Base-by-base conservation (phyloP, 2,329 filamentous ascomycete genomes). In the Tolypocladium tundrense region DNA sequence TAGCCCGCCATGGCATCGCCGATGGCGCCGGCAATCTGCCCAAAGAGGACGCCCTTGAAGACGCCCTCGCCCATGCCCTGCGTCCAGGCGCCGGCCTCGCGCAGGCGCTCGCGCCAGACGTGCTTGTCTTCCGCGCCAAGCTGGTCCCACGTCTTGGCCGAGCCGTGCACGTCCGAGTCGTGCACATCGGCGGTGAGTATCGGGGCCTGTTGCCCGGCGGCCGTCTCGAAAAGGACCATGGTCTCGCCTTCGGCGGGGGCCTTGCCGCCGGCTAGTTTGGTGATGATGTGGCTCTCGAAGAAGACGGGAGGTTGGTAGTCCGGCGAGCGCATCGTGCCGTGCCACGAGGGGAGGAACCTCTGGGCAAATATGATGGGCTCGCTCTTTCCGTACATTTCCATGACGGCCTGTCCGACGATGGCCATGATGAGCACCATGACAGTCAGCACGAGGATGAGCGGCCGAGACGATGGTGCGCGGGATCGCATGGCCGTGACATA, bases 31-130 rank as follows among this genome's bases (percentile, higher is more conserved):
- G 82, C 88, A 62, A 90, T 77, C 72, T 91, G 82, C 24, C 85
- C 83, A 72, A 95, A 95, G 61, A 95, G 75, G 39, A 95, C 82
- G 3, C 89, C 88, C 72, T 86, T 85, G 64, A 95, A 81, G 37
- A 94, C 82, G 11, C 78, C 79, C 75, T 93, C 90, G 3, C 89
- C 88, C 77, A 93, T 88, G 42, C 83, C 79, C 68, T 87, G 85
- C n/a, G 83, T 82, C 90, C 90, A 95, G 62, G 91, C 83, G 0
- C 90, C 90, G 0, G 88, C 86, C 57, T 86, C 79, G 57, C 77
- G 77, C 41, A 95, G 77, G 67, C 80, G 82, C 63, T 81, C 72
- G 73, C 85, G 90, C 91, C 91, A 95, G 21, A 77, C 74, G 55
- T 77, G 73, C 69, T 83, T 82, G 70, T 92, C 83, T 57, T 81